Base-by-base conservation (phyloP, 2,329 filamentous ascomycete species). In the Alternaria metachromatica region DNA sequence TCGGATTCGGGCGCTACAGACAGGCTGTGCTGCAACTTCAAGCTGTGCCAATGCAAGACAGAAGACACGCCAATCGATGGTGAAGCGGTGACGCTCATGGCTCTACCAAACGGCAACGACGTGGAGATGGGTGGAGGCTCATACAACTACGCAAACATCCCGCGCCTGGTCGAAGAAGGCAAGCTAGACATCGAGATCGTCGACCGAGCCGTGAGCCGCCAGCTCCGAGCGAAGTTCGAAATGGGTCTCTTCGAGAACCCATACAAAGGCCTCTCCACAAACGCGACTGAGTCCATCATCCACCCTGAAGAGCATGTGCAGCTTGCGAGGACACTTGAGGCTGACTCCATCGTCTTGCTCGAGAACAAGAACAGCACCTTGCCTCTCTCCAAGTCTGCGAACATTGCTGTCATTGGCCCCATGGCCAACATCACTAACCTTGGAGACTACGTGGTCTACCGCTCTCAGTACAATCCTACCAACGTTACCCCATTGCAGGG, bases 101-200 rank as follows among this genome's bases (percentile, higher is more conserved):
- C 88, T 9, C 84, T 93, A 5, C 87, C 88, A 1, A 89, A 90
- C 5, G 91, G 91, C 4, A 90, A 88, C 54, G 91, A 93, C 69
- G 85, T 91, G 12, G 91, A 93, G 72, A 93, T 93, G 91, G 91
- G 91, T 12, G 90, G 91, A 43, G 91, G 91, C 20, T 90, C 88
- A 20, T 93, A 87, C 82, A 92, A 89, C 74, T 80, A 88, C 73
- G 84, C 88, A 67, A 86, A 84, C 37, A 92, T 93, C 55, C 89
- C 90, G 6, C 82, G 87, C 26, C 84, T 93, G 53, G 84, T 93
- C 15, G 80, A 87, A 58, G 83, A 85, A 2, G 89, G 89, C 1
- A 88, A 86, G 60, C 80, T 93, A 2, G 83, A 87, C 45, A 82
- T 88, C 26, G 80, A 84, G 6, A 72, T 86, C 25, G 87, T 93